Evolutionary conservation across 192 early-diverging fungal genomes (phyloP).

Genomic region (Coemansia aciculifera): DNA sequence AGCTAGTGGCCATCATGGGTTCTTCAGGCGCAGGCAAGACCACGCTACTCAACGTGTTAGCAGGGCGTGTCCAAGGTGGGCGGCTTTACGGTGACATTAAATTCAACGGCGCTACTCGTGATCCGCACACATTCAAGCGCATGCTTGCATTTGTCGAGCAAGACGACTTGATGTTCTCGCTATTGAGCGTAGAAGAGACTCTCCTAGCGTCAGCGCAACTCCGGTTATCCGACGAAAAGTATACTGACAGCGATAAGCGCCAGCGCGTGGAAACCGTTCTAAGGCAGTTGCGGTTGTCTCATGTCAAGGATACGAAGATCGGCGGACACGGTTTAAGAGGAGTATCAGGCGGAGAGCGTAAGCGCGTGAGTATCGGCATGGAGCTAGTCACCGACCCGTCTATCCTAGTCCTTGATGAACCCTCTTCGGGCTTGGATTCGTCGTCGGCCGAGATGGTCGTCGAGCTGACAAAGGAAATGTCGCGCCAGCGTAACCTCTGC

Average conservation of each 20-base stretch:
- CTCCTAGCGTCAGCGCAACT: conserved; percentile 71
- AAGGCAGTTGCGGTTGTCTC: conserved; percentile 61
- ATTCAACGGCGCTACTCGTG: conserved; percentile 52
- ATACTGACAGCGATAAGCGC: conserved; percentile 52
- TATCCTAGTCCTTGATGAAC: conserved; percentile 58
- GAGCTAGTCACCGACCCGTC: conserved; percentile 58
- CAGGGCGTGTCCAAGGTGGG: conserved; percentile 62
- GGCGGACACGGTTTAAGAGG: conserved; percentile 46
- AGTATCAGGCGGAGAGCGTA: conserved; percentile 57
- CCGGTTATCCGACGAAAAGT: conserved; percentile 59
- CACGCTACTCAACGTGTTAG: conserved; percentile 75
- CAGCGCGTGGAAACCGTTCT: conserved; percentile 65
- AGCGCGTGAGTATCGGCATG: conserved; percentile 50
- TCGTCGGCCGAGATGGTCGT: conserved; percentile 62
- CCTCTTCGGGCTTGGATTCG: conserved; percentile 67
- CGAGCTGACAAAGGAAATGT: conserved; percentile 58
- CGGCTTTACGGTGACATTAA: conserved; percentile 57
- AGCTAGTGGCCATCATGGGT: conserved; percentile 88
- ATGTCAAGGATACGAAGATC: conserved; percentile 57
- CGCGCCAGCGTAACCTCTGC: conserved; percentile 61
- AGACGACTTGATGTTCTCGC: conserved; percentile 54
- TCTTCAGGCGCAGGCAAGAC: conserved; percentile 89
- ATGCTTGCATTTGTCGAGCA: conserved; percentile 55
- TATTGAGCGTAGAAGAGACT: conserved; percentile 74
- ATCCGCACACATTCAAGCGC: conserved; percentile 46